phyloP scores from a whole-genome alignment of 805 yeast species.

The Cyberlindnera lachancei region DNA sequence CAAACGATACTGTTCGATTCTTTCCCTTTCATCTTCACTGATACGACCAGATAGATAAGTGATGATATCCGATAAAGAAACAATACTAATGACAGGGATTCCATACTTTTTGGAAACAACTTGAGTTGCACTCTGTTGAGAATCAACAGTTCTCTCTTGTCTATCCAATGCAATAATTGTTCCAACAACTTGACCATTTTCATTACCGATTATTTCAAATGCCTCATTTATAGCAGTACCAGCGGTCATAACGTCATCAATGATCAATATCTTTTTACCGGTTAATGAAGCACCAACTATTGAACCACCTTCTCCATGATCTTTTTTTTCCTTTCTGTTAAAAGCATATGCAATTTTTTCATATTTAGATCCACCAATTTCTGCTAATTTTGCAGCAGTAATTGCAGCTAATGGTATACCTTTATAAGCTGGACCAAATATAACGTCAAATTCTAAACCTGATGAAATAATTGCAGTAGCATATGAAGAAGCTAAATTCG shows the following conservation, averaged over 20 bases:
- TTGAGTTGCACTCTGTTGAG: constrained; percentile 70
- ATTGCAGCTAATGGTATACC: constrained; percentile 95
- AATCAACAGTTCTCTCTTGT: constrained; percentile 75
- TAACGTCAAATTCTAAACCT: constrained; percentile 77
- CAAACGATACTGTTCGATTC: constrained; percentile 50
- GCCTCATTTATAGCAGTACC: constrained; percentile 98
- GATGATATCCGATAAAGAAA: constrained; percentile 68
- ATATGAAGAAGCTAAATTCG: constrained; percentile 80
- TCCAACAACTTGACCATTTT: constrained; percentile 71
- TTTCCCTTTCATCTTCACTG: constrained; percentile 46
- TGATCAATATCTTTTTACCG: constrained; percentile 70
- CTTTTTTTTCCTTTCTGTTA: constrained; percentile 94
- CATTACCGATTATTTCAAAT: constrained; percentile 62
- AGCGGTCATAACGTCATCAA: constrained; percentile 97
- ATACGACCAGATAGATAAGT: constrained; percentile 49
- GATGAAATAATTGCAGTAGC: constrained; percentile 81
- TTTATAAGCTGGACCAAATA: constrained; percentile 97
- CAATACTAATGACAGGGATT: constrained; percentile 82
- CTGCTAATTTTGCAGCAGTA: constrained; percentile 87
- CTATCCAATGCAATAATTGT: constrained; percentile 90
- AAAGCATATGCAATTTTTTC: constrained; percentile 78
- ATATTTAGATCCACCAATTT: constrained; percentile 75
- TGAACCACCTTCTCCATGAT: constrained; percentile 96
- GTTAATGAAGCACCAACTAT: constrained; percentile 79
- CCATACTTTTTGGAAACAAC: constrained; percentile 62